Percentiles rank a stretch among this genome's conserved stretches.
phyloP scores from a whole-genome alignment of 2,329 filamentous ascomycete species.

The Septoria petroselini region DNA sequence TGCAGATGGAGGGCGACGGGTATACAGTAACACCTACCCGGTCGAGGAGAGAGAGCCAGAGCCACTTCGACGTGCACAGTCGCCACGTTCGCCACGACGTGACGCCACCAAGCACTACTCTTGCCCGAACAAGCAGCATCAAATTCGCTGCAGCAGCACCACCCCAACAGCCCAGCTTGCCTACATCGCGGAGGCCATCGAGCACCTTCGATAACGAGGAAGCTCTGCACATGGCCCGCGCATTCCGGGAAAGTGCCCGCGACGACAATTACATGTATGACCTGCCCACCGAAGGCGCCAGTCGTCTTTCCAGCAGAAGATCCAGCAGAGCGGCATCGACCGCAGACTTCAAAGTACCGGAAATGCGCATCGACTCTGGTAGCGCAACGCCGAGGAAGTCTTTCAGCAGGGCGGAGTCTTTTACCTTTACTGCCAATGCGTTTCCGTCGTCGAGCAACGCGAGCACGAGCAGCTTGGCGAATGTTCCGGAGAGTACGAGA shows the following conservation, averaged over 20 bases:
- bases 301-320: slow-evolving; percentile 12
- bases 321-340: slow-evolving; percentile 5
- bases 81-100: background rate
- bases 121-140: slow-evolving; percentile 8
- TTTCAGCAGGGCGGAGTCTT: slow-evolving; percentile 5
- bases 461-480: slow-evolving; percentile 11
- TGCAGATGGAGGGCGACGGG: too few species aligned
- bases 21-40: background rate
- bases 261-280: slow-evolving; percentile 2
- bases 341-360: background rate
- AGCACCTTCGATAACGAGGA: slow-evolving; percentile 6
- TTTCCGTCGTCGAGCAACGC: slow-evolving; percentile 2
- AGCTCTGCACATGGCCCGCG: slow-evolving; percentile 1
- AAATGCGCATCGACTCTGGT: background rate
- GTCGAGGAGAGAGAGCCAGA: background rate
- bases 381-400: background rate
- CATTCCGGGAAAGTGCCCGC: background rate
- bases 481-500: slow-evolving; percentile 4
- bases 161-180: background rate
- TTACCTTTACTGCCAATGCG: background rate
- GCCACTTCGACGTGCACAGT: background rate
- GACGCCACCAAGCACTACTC: slow-evolving; percentile 1
- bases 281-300: slow-evolving; percentile 9
- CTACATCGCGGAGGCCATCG: slow-evolving; percentile 1
- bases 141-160: background rate